Conservation (phyloP, 371 early-diverging fungal genomes). For the Massospora cicadina region DNA sequence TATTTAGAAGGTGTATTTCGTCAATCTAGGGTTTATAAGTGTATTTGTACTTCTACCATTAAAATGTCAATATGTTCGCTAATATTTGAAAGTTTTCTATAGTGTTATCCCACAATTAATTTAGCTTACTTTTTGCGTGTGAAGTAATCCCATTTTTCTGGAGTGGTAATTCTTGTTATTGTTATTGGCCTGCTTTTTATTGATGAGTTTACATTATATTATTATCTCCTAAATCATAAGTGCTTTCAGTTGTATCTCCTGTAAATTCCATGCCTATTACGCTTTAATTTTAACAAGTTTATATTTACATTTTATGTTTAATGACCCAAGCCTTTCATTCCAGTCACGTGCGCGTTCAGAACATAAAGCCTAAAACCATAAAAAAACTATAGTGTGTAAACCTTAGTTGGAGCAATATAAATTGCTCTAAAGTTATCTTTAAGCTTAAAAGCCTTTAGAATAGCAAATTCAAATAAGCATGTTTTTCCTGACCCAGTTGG, state of each 20-base stretch:
- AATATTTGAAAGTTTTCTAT: neutral
- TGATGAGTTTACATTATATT: neutral
- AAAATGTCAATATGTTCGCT: neutral
- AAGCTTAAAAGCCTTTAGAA: slow-evolving; percentile 13
- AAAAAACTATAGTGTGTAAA: neutral
- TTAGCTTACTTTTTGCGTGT: slow-evolving; percentile 29
- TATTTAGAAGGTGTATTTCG: slow-evolving; percentile 31
- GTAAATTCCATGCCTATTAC: slow-evolving; percentile 44
- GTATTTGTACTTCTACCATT: neutral
- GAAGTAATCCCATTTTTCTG: slow-evolving; percentile 63
- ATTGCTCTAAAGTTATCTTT: slow-evolving; percentile 26
- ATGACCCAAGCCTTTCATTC: slow-evolving; percentile 28
- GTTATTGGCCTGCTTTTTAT: slow-evolving; percentile 14
- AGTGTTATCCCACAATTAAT: neutral
- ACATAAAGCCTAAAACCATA: slow-evolving; percentile 29
- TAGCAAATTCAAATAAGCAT: slow-evolving; percentile 47
- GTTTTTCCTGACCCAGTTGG: slow-evolving; percentile 86
- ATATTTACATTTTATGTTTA: slow-evolving; percentile 31
- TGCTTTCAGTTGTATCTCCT: slow-evolving; percentile 42
- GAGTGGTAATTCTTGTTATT: slow-evolving; percentile 36
- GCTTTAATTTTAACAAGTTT: neutral
- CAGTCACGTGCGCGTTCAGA: slow-evolving; percentile 48
- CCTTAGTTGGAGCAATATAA: slow-evolving; percentile 80
- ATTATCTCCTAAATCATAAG: slow-evolving; percentile 7
- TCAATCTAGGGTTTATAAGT: slow-evolving; percentile 21